Base-by-base conservation (phyloP, 1,139 yeast genomes). In the Candida sp. region DNA sequence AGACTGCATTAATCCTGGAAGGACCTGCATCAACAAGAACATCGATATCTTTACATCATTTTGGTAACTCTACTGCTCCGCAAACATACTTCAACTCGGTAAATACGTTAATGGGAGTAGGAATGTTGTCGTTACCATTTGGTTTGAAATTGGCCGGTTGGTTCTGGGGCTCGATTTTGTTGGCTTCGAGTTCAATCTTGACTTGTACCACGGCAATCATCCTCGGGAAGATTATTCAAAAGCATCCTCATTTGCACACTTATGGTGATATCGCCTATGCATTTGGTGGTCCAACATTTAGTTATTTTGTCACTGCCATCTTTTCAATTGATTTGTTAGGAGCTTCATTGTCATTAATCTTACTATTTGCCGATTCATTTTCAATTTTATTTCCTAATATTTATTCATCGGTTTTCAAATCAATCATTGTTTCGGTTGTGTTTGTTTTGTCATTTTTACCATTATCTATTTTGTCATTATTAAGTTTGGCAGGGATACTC, bases 81-180 rank as follows among this genome's bases (percentile, higher is more conserved):
- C 98, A 91, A 61, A 91, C 98, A 0, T 70, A 87, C 21, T 89
- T 91, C 70, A 91, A 91, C 59, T 82, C 95, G 3, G 83, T 90
- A 44, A 91, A 91, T 60, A 87, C 90, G 0, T 68, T 90, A 36
- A 81, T 90, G 55, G 98, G 97, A 0, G 81, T 91, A 38, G 97
- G 96, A 3, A 75, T 91, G 56, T 72, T 91, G 33, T 84, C 97
- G 1, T 70, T 91, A 40, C 96, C 97, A 0, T 73, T 85, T 53
- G 98, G 93, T 0, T 68, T 91, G 49, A 79, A 75, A 49, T 74
- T 86, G 43, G 77, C 96, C 0, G 98, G 98, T 1, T 85, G 96
- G 90, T 58, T 85, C 3, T 47, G 79, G 21, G 97, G 97, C 1
- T 49, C 79, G 0, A 44, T 74, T 0, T 58, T 84, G 34, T 59